Percentiles rank a stretch among this genome's conserved stretches.
These are phyloP conservation scores for Rhizoctonia solani DNA, from an alignment of 1,284 basidiomycete species.

Conservation along the genomic window DNA sequence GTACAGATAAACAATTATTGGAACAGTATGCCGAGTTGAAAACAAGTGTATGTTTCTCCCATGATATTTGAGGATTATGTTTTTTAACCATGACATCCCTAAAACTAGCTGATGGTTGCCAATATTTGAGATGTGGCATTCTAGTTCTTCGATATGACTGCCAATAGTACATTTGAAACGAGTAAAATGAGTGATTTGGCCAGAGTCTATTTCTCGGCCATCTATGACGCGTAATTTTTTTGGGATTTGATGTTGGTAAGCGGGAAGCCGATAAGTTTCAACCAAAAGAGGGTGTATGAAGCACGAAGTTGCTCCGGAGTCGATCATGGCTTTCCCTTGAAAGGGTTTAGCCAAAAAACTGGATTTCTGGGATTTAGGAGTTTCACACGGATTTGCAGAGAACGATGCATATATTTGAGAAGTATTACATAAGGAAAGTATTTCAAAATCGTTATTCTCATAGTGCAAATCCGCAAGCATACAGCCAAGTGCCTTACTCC, in stretches of 20 bases:
- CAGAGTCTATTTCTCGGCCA: background rate
- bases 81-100: slow-evolving; percentile 6
- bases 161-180: background rate
- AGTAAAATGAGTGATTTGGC: background rate
- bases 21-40: background rate
- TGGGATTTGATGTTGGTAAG: background rate
- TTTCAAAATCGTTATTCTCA: too few relatives aligned
- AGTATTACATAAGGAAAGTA: too few relatives aligned
- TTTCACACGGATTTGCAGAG: too few relatives aligned
- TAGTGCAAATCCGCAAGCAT: too few relatives aligned
- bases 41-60: background rate
- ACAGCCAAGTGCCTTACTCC: too few relatives aligned
- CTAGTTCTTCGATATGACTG: background rate
- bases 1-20: background rate
- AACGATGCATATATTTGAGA: too few relatives aligned
- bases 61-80: background rate
- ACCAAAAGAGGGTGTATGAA: too few relatives aligned
- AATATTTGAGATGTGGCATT: background rate
- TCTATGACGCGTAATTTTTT: background rate
- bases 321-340: too few relatives aligned
- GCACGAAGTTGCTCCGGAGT: too few relatives aligned
- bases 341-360: too few relatives aligned
- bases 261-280: background rate
- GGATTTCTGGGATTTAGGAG: too few relatives aligned
- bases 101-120: background rate